Evolutionary conservation across 352 stramenopile species (phyloP).

Genomic region (Thraustochytrium sp.): DNA sequence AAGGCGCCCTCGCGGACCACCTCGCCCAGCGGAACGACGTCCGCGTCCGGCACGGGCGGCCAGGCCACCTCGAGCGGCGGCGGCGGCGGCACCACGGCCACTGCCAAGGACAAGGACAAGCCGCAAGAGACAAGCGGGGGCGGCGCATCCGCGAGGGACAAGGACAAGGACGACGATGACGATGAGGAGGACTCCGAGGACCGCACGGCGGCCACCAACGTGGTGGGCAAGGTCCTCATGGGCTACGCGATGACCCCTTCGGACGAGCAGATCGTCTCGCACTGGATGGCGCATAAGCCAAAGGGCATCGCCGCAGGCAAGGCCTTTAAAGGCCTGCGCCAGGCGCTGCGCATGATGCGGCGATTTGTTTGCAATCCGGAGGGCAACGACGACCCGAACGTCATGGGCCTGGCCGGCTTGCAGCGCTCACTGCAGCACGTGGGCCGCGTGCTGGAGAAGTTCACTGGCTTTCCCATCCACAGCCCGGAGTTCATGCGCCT

Average conservation of each 20-base stretch:
- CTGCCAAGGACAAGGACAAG: no score
- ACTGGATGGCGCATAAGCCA: slow-evolving; percentile 33
- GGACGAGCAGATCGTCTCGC: slow-evolving; percentile 15
- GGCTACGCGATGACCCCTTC: slow-evolving; percentile 35
- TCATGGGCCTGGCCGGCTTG: not conserved
- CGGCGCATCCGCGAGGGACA: no score
- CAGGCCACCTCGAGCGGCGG: no score
- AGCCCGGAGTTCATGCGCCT: slow-evolving; percentile 28
- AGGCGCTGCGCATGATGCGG: slow-evolving; percentile 36
- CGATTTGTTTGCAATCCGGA: slow-evolving; percentile 1
- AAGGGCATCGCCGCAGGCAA: not conserved
- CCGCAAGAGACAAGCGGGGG: no score
- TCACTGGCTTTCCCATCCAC: slow-evolving; percentile 36
- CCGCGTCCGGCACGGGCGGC: no score
- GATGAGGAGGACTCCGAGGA: not conserved
- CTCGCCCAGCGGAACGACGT: no score
- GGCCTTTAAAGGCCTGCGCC: slow-evolving; percentile 26
- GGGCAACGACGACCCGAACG: not conserved
- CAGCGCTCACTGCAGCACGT: slow-evolving; percentile 29
- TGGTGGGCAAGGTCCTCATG: slow-evolving; percentile 19
- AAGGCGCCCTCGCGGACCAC: no score
- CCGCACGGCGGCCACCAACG: not conserved
- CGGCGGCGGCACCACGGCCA: no score
- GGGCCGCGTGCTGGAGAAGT: slow-evolving; percentile 5
- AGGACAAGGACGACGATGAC: not conserved